These are phyloP conservation scores for Backusella parvicylindrica DNA, from an alignment of 192 early-diverging fungal genomes.

Conservation along the genomic window DNA sequence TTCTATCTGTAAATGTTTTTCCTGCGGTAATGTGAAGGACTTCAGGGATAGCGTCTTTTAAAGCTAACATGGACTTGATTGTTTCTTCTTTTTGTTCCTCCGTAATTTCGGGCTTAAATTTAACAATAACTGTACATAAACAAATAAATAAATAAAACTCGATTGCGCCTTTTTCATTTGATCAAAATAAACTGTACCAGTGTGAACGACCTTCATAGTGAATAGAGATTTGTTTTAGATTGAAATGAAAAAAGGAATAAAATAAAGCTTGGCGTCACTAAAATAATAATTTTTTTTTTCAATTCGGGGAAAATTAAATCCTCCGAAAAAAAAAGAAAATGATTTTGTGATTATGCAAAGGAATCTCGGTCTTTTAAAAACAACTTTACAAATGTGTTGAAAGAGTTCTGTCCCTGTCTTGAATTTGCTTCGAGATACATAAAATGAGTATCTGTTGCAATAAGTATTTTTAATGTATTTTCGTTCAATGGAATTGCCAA, in stretches of 20 bases:
- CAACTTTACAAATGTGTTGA: too few species aligned
- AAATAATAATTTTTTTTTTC: too few species aligned
- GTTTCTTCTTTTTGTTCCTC: slow-evolving; percentile 17
- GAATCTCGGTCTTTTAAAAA: too few species aligned
- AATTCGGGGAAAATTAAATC: background rate
- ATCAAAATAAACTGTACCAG: background rate
- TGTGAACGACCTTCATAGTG: background rate
- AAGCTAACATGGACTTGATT: slow-evolving; percentile 14
- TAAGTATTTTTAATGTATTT: too few species aligned
- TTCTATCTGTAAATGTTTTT: slow-evolving; percentile 29
- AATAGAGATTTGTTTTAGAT: background rate
- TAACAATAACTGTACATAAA: slow-evolving; percentile 24
- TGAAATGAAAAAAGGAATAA: background rate
- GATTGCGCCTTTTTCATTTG: background rate
- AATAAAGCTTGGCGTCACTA: background rate
- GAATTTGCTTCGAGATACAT: too few species aligned
- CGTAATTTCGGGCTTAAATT: slow-evolving; percentile 23
- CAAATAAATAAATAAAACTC: background rate
- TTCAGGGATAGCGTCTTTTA: slow-evolving; percentile 28
- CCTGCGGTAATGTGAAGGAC: slow-evolving; percentile 23
- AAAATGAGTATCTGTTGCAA: too few species aligned
- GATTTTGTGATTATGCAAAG: background rate
- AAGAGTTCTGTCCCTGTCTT: too few species aligned
- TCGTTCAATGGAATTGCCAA: too few species aligned
- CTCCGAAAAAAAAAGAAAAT: background rate